Conservation (phyloP, 202 grass and related monocot genomes). For the Brachypodium distachyon region DNA sequence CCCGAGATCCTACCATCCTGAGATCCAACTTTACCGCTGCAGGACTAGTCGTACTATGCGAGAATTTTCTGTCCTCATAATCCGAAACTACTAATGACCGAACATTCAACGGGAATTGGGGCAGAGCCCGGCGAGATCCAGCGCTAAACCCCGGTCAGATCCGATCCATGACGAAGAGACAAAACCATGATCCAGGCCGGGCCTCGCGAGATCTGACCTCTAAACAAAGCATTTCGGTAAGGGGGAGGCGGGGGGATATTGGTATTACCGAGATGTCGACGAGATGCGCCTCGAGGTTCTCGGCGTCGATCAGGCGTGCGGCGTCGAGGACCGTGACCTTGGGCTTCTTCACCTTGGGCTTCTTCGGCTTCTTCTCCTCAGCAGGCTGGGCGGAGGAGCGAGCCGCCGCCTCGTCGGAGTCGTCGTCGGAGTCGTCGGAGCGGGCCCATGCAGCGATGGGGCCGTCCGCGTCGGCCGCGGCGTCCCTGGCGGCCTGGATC, state of each 20-base stretch:
- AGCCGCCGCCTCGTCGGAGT: constrained; percentile 33
- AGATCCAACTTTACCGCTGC: constrained; percentile 16
- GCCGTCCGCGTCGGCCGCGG: constrained; percentile 42
- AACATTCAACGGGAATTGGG: constrained; percentile 10
- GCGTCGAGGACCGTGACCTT: constrained; percentile 84
- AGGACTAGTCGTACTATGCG: neutral
- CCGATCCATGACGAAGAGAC: constrained; percentile 18
- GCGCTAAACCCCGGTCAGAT: constrained; percentile 29
- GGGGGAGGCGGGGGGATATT: neutral
- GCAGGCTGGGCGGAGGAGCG: constrained; percentile 19
- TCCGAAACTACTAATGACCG: neutral
- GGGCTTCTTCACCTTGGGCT: constrained; percentile 65
- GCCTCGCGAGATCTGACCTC: constrained; percentile 18
- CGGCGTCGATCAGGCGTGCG: constrained; percentile 65
- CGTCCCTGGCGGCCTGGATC: constrained; percentile 43
- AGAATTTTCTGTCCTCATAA: constrained; percentile 8
- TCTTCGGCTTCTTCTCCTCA: constrained; percentile 46
- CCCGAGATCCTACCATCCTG: constrained; percentile 24
- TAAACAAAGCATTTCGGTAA: neutral
- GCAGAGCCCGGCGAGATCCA: neutral
- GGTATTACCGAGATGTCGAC: constrained; percentile 67
- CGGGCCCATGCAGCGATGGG: constrained; percentile 25
- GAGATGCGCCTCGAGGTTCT: constrained; percentile 62
- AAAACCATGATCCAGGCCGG: constrained; percentile 23
- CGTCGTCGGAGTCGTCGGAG: constrained; percentile 42